Conservation (phyloP, 805 yeast species). For the Candida saitoana region DNA sequence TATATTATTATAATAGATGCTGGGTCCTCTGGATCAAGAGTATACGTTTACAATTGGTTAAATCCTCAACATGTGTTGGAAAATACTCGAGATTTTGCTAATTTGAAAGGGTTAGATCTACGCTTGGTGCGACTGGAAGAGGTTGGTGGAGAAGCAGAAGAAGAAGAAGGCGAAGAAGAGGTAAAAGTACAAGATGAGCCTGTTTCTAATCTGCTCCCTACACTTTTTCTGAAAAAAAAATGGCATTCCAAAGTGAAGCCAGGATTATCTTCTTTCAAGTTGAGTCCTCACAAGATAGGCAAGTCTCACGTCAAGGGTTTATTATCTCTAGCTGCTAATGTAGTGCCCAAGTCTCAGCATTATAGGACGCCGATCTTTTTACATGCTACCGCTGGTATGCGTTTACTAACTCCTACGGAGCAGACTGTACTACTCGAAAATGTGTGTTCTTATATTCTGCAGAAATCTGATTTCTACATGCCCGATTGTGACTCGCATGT, state of each 20-base stretch:
- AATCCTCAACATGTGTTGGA: constrained; percentile 32
- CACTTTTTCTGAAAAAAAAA: constrained; percentile 27
- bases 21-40: constrained; percentile 64
- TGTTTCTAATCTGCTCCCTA: constrained; percentile 21
- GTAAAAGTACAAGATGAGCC: not conserved
- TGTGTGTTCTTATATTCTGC: constrained; percentile 47
- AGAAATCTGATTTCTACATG: constrained; percentile 47
- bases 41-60: constrained; percentile 55
- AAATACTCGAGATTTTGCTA: constrained; percentile 15
- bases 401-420: constrained; percentile 50
- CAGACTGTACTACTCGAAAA: constrained; percentile 43
- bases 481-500: constrained; percentile 62
- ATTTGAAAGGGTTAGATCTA: constrained; percentile 1
- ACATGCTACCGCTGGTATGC: constrained; percentile 70
- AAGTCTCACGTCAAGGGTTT: constrained; percentile 47
- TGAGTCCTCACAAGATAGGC: constrained; percentile 48
- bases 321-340: constrained; percentile 43
- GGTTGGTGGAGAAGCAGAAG: constrained; percentile 1
- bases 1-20: constrained; percentile 61
- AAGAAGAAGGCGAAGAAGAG: constrained; percentile 2
- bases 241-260: constrained; percentile 56
- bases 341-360: constrained; percentile 60
- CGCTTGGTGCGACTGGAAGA: constrained; percentile 11
- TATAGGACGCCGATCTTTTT: constrained; percentile 61
- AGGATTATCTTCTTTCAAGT: constrained; percentile 51